Evolutionary conservation across 352 stramenopile genomes (phyloP), one percentile per base, ranked within the genome.

Genomic region (Phytophthora sp.): DNA sequence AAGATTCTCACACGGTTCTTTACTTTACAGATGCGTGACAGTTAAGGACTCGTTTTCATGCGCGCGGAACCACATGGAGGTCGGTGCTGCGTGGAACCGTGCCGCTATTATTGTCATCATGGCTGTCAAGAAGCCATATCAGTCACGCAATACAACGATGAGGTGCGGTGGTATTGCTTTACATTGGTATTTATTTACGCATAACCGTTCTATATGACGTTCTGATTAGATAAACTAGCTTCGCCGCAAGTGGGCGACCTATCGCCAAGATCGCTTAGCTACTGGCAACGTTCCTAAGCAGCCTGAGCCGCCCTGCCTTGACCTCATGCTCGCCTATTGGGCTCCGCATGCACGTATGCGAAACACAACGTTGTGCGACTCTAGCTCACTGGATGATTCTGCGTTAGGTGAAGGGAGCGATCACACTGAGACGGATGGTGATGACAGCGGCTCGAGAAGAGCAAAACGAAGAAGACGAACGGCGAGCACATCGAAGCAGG

Each of bases 391-490:
- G n/a, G n/a, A n/a, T n/a, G n/a, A n/a, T n/a, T n/a, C n/a, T n/a
- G n/a, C 23, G 12, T 27, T 26, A 16, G 9, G 7, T 3, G 20
- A 52, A 3, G 38, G 24, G 18, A 9, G 35, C 35, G 2, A 15
- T 5, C 18, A 30, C n/a, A 9, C 27, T 13, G 52, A 51, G 7
- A 11, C 15, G 7, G 52, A 51, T 7, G 11, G 4, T 4, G 35
- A 18, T 1, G 7, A n/a, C 38, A 12, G 6, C 4, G n/a, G n/a
- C n/a, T n/a, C n/a, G n/a, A 16, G 7, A 41, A 26, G 39, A 9
- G 45, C 16, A 11, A 61, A 52, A 27, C 53, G 53, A 61, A 61
- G 27, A 61, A 61, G 26, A 61, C 53, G 8, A 61, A 45, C 20
- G 39, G 53, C 1, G 53, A 61, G 35, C 52, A 12, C 29, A 39